Evolutionary conservation across 176 grass and related monocot genomes (phyloP).

Genomic region (Neostapfia colusana): DNA sequence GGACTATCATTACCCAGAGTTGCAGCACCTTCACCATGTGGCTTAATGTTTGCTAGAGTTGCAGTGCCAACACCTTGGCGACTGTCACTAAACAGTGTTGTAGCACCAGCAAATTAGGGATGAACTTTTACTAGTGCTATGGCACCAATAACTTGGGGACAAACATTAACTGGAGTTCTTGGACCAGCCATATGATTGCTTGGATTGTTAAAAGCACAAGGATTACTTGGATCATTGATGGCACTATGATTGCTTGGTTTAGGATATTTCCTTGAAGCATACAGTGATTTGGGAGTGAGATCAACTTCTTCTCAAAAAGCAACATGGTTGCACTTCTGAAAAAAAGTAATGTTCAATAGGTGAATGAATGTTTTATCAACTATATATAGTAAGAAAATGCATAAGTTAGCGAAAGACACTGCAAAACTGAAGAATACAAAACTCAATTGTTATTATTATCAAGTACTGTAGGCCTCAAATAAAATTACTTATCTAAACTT

Average conservation of each 20-base stretch:
- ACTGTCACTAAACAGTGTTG: conserved; percentile 22
- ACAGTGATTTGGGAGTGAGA: conserved; percentile 9
- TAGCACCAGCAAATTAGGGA: conserved; percentile 25
- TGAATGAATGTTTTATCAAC: conserved; percentile 1
- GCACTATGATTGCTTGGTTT: too few species aligned
- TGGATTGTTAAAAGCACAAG: conserved; percentile 1
- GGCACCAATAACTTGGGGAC: neutral
- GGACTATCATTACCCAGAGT: conserved; percentile 29
- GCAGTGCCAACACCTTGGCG: conserved; percentile 1
- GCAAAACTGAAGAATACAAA: neutral
- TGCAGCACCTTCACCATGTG: neutral
- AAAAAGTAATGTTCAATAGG: conserved; percentile 34
- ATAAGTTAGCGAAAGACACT: neutral
- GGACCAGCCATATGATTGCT: neutral
- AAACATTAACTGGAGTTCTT: neutral
- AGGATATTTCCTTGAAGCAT: conserved; percentile 22
- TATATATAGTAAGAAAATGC: conserved; percentile 10
- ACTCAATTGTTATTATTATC: neutral
- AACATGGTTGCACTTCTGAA: conserved; percentile 47
- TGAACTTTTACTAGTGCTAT: conserved; percentile 21
- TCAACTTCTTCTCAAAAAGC: conserved; percentile 41
- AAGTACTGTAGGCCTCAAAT: conserved; percentile 11
- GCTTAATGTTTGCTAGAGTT: conserved; percentile 10
- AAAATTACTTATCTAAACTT: neutral
- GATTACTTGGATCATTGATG: conserved; percentile 12